A percentile compares a stretch with the other conserved stretches of the same genome.
Conservation (phyloP, 148 eudicot genomes). For the Rheum nobile region DNA sequence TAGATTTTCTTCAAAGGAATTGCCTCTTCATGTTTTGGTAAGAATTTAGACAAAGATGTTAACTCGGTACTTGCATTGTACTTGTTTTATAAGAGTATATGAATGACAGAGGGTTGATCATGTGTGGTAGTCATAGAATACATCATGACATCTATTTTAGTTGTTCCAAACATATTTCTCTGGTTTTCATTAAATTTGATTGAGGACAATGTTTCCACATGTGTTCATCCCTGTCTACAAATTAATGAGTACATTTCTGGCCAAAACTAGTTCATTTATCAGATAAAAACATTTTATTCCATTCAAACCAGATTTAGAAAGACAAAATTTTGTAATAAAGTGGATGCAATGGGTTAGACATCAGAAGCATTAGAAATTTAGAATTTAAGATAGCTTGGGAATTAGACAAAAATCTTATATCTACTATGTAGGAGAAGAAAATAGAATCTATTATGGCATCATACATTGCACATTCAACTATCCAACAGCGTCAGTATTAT, state of each 20-base stretch:
- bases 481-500: too few relatives aligned
- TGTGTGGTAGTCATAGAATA: not conserved
- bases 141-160: not conserved
- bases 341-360: not conserved
- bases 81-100: too few relatives aligned
- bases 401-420: not conserved
- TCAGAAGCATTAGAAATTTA: not conserved
- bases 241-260: too few relatives aligned
- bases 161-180: not conserved
- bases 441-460: too few relatives aligned
- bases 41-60: not conserved
- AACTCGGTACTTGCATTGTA: not conserved
- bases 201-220: too few relatives aligned
- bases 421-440: too few relatives aligned
- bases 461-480: too few relatives aligned
- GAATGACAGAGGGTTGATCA: not conserved
- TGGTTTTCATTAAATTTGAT: too few relatives aligned
- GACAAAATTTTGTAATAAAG: not conserved
- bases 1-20: constrained; percentile 43
- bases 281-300: too few relatives aligned
- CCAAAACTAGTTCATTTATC: too few relatives aligned
- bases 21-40: constrained; percentile 82
- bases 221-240: too few relatives aligned
- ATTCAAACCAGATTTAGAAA: too few relatives aligned
- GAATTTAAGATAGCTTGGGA: not conserved